Base-by-base conservation (phyloP, 345 rosid species). In the Cardamine chenopodiifolia region DNA sequence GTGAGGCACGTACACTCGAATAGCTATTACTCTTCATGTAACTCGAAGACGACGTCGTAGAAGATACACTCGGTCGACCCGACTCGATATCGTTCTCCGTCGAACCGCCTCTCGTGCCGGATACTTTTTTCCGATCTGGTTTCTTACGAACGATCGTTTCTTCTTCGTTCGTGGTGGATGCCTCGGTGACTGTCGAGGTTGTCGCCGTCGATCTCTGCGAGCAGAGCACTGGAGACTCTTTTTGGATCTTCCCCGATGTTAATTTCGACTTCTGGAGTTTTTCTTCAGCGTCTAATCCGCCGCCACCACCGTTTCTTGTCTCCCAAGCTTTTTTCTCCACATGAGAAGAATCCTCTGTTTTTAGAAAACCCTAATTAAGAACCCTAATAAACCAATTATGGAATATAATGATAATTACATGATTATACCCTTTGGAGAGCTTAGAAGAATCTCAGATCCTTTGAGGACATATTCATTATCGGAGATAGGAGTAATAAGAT, bases 401-500 rank as follows among this genome's bases (percentile, higher is more conserved):
- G 8, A 56, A 25, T 14, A 6, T 18, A 62, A 1, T 13, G 42
- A 47, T 54, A n/a, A 19, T 29, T 10, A 22, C n/a, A 15, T 13
- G 12, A 40, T n/a, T 58, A 52, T 78, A 81, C 84, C 86, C 3
- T 78, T 71, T 17, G 50, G 62, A 37, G 62, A 7, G 32, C 34
- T 22, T 26, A 57, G 62, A 35, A 63, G 57, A 32, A 83, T 83
- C 58, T 82, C 74, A 40, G 93, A 89, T 76, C 97, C 97, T 83
- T 89, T 83, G 58, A 91, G 86, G 9, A 91, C 84, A 62, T 85
- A 91, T 79, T 89, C 96, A 18, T 82, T 88, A 67, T 88, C 91
- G 3, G 85, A 89, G 66, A 89, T 78, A 3, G 97, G 93, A 6
- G 86, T 85, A 53, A 91, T 85, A 32, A 91, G 91, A 78, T 91